These are phyloP conservation scores for Phlebiopsis gigantea DNA, from an alignment of 768 basidiomycete genomes.

Conservation along the genomic window DNA sequence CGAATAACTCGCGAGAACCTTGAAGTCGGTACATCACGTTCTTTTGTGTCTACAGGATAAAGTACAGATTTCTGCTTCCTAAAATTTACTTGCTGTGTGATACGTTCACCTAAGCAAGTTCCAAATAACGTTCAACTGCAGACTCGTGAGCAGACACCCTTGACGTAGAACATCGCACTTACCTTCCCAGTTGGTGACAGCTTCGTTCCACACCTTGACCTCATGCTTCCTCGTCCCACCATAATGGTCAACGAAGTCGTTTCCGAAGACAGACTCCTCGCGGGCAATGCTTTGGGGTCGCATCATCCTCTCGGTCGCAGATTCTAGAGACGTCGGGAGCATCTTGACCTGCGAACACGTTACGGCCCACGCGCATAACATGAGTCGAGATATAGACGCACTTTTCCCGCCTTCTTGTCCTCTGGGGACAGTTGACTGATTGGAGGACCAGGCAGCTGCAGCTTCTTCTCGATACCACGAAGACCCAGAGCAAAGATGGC, in stretches of 20 bases:
- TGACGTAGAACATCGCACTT: conserved; percentile 1
- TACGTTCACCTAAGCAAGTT: conserved; percentile 47
- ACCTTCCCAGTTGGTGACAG: conserved; percentile 96
- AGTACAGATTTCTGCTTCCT: neutral
- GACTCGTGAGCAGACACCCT: conserved; percentile 1
- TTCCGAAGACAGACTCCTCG: conserved; percentile 66
- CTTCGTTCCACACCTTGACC: conserved; percentile 78
- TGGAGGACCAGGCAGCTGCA: conserved; percentile 65
- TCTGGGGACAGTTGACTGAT: conserved; percentile 53
- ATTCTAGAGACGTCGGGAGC: conserved; percentile 74
- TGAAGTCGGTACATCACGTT: no score
- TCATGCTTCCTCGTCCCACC: conserved; percentile 95
- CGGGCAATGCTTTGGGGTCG: conserved; percentile 72
- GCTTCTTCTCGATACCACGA: conserved; percentile 78
- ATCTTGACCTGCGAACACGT: conserved; percentile 32
- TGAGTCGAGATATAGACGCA: conserved; percentile 12
- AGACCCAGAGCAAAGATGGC: conserved; percentile 86
- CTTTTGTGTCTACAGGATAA: neutral
- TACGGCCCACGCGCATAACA: neutral
- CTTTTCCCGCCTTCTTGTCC: conserved; percentile 55
- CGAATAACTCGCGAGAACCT: no score
- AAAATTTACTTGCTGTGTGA: no score
- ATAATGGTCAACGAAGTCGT: conserved; percentile 91
- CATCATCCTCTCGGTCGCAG: conserved; percentile 81
- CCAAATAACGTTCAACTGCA: conserved; percentile 80